Base-by-base conservation (phyloP, 2,329 filamentous ascomycete species). In the Eutypa lata region DNA sequence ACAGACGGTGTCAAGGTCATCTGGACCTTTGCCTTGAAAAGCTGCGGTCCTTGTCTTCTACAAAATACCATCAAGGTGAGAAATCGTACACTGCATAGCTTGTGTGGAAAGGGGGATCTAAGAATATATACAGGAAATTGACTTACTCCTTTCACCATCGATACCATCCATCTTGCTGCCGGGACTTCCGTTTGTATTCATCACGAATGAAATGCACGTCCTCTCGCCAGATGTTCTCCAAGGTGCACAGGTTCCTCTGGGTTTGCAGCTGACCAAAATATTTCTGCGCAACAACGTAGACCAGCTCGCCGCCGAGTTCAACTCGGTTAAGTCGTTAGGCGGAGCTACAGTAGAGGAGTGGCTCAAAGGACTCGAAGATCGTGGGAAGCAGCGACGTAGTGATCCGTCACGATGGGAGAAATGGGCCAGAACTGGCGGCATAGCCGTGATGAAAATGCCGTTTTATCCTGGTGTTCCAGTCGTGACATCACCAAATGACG, bases 331-430 rank as follows among this genome's bases (percentile, higher is more conserved):
- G 60, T 71, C 75, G n/a, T 78, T 90, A 59, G 88, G 89, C n/a
- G 62, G 78, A 44, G 85, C 86, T 42, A 82, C 86, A 11, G 79
- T 81, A 3, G 87, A 90, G 60, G 89, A 92, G 68, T 94, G 90
- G 89, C 76, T 85, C 28, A 92, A 92, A 69, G 89, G 89, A 10
- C 77, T 94, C 3, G 80, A 84, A 43, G 74, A 73, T 26, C 78
- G 82, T 53, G 87, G 88, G 10, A 82, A 81, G 60, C 76, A 83
- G 53, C 72, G 77, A 47, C 79, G 84, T 60, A 77, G 75, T 11
- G 84, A 89, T 65, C 78, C 82, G 28, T 77, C 82, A 26, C 82
- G 87, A 48, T 93, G 89, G 86, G 89, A 91, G 65, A 87, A 84
- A 62, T 93, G 88, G 83, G 84, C 86, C 57, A 60, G 63, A 3